phyloP scores from a whole-genome alignment of 2,329 filamentous ascomycete genomes.

The Amauroascus niger region DNA sequence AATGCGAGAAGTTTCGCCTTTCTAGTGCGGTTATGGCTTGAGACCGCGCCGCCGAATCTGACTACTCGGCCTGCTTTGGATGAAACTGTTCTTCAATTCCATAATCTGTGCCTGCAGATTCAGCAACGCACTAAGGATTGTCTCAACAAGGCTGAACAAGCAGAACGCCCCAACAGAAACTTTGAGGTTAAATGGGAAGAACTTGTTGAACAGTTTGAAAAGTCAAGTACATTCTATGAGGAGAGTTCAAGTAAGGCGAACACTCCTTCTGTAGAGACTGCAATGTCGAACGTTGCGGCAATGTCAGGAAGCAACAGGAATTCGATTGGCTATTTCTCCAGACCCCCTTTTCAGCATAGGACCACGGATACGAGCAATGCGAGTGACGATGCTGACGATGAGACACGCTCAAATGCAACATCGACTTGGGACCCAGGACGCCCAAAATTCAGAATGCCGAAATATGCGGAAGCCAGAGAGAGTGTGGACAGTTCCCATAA shows the following conservation, averaged over 20 bases:
- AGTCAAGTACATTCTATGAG: conserved; percentile 34
- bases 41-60: conserved; percentile 34
- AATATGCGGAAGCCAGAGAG: conserved; percentile 34
- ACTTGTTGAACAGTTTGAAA: conserved; percentile 41
- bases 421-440: conserved; percentile 37
- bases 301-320: conserved; percentile 31
- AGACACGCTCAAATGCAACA: conserved; percentile 38
- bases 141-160: conserved; percentile 39
- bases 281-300: conserved; percentile 23
- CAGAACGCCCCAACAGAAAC: conserved; percentile 39
- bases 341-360: conserved; percentile 31
- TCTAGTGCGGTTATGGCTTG: conserved; percentile 55
- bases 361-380: conserved; percentile 28
- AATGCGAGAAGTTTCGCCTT: conserved; percentile 75
- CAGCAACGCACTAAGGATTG: conserved; percentile 39
- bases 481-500: conserved; percentile 40
- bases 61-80: conserved; percentile 33
- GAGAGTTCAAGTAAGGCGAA: conserved; percentile 32
- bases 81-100: conserved; percentile 33
- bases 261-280: conserved; percentile 30
- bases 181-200: conserved; percentile 43
- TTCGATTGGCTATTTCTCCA: conserved; percentile 35
- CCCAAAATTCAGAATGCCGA: conserved; percentile 34
- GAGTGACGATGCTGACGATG: conserved; percentile 32
- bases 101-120: conserved; percentile 36